Percentiles rank a stretch among this genome's conserved stretches.
phyloP scores from a whole-genome alignment of 805 yeast genomes.

The Teunomyces panamensis region DNA sequence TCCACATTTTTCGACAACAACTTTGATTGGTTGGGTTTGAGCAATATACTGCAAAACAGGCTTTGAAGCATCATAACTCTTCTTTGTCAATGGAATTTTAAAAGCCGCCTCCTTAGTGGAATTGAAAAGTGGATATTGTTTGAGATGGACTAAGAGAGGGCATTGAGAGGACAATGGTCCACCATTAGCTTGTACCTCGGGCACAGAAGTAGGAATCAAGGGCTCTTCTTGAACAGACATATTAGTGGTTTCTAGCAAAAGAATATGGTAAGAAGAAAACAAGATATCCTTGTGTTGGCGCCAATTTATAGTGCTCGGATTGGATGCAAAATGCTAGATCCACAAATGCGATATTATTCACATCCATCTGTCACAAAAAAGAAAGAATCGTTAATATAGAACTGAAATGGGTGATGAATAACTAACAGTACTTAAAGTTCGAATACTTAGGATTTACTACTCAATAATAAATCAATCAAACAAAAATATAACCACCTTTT shows the following conservation, averaged over 20 bases:
- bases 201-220: neutral
- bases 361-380: neutral
- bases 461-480: constrained; percentile 9
- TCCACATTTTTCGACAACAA: constrained; percentile 50
- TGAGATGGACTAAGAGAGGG: neutral
- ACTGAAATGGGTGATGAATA: neutral
- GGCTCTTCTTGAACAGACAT: constrained; percentile 1
- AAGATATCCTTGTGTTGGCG: neutral
- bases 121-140: constrained; percentile 7
- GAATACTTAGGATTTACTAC: neutral
- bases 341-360: neutral
- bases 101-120: constrained; percentile 2
- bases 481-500: constrained; percentile 9
- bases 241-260: neutral
- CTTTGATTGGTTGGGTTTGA: constrained; percentile 34
- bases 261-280: neutral
- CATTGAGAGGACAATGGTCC: neutral
- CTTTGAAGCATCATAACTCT: neutral
- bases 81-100: constrained; percentile 1
- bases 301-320: neutral
- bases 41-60: neutral
- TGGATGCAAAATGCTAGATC: neutral
- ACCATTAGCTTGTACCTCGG: neutral
- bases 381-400: neutral
- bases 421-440: neutral